phyloP scores from a whole-genome alignment of 306 rosid species.

The Dryas alaskensis region DNA sequence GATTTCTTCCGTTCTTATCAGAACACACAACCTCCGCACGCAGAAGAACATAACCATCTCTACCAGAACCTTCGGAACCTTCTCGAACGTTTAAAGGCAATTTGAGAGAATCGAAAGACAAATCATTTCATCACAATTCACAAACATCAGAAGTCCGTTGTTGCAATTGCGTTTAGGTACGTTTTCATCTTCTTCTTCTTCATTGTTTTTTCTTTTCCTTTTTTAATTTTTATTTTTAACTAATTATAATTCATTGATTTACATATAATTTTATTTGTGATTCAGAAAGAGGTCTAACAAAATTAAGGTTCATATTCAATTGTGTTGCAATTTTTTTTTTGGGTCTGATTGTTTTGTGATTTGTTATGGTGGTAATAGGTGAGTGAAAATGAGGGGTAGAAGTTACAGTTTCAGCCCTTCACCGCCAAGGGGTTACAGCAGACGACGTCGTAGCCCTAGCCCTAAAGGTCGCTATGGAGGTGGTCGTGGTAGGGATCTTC shows the following conservation, averaged over 20 bases:
- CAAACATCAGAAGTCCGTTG: neutral
- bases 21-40: neutral
- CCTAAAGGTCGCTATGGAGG: conserved; percentile 53
- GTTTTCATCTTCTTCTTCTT: neutral
- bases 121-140: neutral
- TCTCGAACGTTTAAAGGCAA: neutral
- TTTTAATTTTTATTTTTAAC: neutral
- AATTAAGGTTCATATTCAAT: neutral
- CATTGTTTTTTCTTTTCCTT: neutral
- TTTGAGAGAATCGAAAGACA: neutral
- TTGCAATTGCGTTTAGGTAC: neutral
- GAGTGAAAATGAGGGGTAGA: conserved; percentile 64
- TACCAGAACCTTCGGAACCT: neutral
- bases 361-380: conserved; percentile 15
- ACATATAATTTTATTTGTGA: too few species aligned
- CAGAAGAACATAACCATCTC: neutral
- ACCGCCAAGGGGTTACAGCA: conserved; percentile 60
- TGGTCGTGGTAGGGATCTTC: conserved; percentile 57
- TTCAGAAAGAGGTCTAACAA: neutral
- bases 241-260: too few species aligned
- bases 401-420: conserved; percentile 84
- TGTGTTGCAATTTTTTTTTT: neutral
- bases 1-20: neutral
- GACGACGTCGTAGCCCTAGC: conserved; percentile 62
- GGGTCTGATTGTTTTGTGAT: too few species aligned